These are phyloP conservation scores for Citrus inodora DNA, from an alignment of 345 rosid genomes.

Conservation along the genomic window DNA sequence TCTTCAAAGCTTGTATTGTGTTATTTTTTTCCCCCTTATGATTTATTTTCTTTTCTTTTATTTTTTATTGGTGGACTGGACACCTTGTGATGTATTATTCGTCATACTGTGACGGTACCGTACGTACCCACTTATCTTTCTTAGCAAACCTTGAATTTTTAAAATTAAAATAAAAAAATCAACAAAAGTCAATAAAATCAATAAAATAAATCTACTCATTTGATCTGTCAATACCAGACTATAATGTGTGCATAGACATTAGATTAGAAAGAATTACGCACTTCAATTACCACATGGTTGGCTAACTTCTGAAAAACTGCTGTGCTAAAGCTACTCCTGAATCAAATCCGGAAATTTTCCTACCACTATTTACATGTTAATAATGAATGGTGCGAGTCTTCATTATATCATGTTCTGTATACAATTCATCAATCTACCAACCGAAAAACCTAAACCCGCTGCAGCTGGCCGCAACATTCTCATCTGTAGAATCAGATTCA, in stretches of 20 bases:
- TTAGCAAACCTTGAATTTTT: too few relatives aligned
- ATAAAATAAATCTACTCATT: too few relatives aligned
- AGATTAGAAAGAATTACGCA: not conserved
- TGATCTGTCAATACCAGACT: too few relatives aligned
- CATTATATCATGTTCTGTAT: not conserved
- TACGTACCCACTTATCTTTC: too few relatives aligned
- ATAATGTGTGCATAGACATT: not conserved
- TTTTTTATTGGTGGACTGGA: too few relatives aligned
- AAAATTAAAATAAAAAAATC: too few relatives aligned
- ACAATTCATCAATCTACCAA: slow-evolving; percentile 28
- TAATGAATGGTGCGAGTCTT: not conserved
- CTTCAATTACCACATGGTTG: not conserved
- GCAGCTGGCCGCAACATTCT: slow-evolving; percentile 24
- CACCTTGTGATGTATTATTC: too few relatives aligned
- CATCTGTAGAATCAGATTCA: slow-evolving; percentile 58
- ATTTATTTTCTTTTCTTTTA: too few relatives aligned
- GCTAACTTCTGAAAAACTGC: not conserved
- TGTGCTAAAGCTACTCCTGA: not conserved
- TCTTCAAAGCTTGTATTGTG: too few relatives aligned
- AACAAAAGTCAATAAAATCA: too few relatives aligned
- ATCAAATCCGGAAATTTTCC: not conserved
- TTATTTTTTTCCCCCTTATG: too few relatives aligned
- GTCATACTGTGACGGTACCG: too few relatives aligned
- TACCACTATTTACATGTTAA: not conserved
- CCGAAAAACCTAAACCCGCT: slow-evolving; percentile 33